phyloP scores from a whole-genome alignment of 2,329 filamentous ascomycete genomes.

The Neurospora sp. region DNA sequence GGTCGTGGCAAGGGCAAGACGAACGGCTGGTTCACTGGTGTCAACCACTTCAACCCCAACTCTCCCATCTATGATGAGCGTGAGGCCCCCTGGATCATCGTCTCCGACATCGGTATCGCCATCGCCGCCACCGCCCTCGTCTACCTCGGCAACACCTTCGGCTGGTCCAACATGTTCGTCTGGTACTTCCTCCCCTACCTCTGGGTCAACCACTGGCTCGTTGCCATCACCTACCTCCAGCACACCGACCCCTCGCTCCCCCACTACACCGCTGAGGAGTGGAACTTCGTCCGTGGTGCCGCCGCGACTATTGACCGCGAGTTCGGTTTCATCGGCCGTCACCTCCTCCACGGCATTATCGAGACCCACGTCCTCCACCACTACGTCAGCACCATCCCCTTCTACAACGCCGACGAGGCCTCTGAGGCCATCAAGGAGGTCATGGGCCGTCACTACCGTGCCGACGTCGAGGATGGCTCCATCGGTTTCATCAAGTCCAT shows the following conservation, averaged over 20 bases:
- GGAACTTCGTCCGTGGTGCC: constrained; percentile 89
- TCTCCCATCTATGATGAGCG: constrained; percentile 88
- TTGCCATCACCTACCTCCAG: constrained; percentile 94
- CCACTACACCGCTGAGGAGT: constrained; percentile 77
- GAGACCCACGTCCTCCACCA: constrained; percentile 98
- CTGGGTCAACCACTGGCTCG: constrained; percentile 98
- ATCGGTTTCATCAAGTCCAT: constrained; percentile 76
- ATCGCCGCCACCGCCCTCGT: constrained; percentile 53
- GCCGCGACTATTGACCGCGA: constrained; percentile 95
- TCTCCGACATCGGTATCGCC: constrained; percentile 75
- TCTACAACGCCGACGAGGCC: constrained; percentile 93
- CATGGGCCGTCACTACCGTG: constrained; percentile 93
- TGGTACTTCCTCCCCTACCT: constrained; percentile 96
- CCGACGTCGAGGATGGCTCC: constrained; percentile 66
- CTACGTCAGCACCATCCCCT: constrained; percentile 91
- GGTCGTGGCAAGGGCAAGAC: constrained; percentile 87
- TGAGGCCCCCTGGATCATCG: constrained; percentile 75
- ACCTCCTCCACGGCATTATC: constrained; percentile 88
- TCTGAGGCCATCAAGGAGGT: constrained; percentile 87
- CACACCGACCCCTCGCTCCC: constrained; percentile 92
- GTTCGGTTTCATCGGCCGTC: constrained; percentile 88
- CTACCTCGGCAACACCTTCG: constrained; percentile 65
- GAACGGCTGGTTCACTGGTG: constrained; percentile 69
- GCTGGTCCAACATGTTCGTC: constrained; percentile 76
- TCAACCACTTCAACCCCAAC: constrained; percentile 88